A percentile compares a stretch with the other conserved stretches of the same genome.
These are phyloP conservation scores for Spiraea crenata DNA, from an alignment of 331 rosid genomes.

Conservation along the genomic window DNA sequence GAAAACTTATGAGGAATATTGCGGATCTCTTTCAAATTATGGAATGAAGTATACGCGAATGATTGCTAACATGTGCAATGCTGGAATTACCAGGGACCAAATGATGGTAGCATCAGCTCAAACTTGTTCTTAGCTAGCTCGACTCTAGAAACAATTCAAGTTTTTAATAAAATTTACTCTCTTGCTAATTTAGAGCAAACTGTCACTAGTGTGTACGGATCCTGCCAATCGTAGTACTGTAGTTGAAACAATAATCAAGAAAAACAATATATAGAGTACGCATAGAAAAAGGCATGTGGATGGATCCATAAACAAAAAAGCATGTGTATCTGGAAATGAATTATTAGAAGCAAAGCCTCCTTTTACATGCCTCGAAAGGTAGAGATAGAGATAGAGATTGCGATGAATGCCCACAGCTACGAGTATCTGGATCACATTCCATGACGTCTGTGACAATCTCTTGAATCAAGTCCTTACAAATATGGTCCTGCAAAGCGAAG, in stretches of 20 bases:
- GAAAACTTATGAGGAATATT: conserved; percentile 48
- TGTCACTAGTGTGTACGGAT: no score
- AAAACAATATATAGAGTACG: no score
- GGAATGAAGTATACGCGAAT: conserved; percentile 59
- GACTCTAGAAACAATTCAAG: no score
- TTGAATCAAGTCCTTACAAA: conserved; percentile 70
- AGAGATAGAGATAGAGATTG: not conserved
- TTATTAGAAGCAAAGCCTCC: conserved; percentile 63
- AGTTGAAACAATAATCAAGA: no score
- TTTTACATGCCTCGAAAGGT: conserved; percentile 69
- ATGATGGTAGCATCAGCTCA: conserved; percentile 34
- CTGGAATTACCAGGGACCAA: conserved; percentile 36
- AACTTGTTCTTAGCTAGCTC: conserved; percentile 32
- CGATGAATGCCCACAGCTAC: conserved; percentile 21
- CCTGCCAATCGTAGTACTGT: no score
- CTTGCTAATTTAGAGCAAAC: no score
- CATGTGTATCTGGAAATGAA: no score
- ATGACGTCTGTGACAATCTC: conserved; percentile 60
- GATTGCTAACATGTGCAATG: conserved; percentile 76
- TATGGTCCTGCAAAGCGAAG: conserved; percentile 69
- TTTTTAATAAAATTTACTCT: no score
- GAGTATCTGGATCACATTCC: not conserved
- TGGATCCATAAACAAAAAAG: no score
- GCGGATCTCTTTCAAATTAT: conserved; percentile 48
- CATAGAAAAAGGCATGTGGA: no score